A percentile compares a stretch with the other conserved stretches of the same genome.
phyloP scores from a whole-genome alignment of 352 stramenopile species.

The Thalassiosira livingstoniorum region DNA sequence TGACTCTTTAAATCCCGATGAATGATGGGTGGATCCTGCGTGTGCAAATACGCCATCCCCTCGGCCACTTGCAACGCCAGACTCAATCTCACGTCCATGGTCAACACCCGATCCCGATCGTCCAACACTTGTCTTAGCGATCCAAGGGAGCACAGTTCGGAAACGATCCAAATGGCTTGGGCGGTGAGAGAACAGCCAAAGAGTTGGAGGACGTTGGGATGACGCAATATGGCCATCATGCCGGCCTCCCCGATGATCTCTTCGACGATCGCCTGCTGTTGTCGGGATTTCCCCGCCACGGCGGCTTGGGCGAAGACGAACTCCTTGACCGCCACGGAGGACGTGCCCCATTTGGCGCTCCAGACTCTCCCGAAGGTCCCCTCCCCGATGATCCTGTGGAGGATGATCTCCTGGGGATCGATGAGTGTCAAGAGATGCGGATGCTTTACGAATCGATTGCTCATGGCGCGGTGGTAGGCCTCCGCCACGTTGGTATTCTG shows the following conservation, averaged over 20 bases:
- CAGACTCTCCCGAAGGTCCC: slow-evolving; percentile 89
- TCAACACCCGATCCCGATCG: slow-evolving; percentile 75
- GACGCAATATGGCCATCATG: slow-evolving; percentile 89
- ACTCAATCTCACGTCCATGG: slow-evolving; percentile 68
- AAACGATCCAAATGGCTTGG: slow-evolving; percentile 90
- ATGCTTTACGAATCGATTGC: slow-evolving; percentile 83
- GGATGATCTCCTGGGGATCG: slow-evolving; percentile 85
- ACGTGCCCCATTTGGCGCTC: slow-evolving; percentile 87
- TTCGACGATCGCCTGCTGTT: slow-evolving; percentile 89
- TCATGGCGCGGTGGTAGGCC: slow-evolving; percentile 84
- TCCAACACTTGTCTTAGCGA: slow-evolving; percentile 87
- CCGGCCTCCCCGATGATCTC: slow-evolving; percentile 90
- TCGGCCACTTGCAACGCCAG: slow-evolving; percentile 87
- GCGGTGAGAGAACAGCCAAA: slow-evolving; percentile 89
- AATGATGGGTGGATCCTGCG: slow-evolving; percentile 88
- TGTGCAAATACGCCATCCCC: slow-evolving; percentile 89
- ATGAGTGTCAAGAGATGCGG: slow-evolving; percentile 86
- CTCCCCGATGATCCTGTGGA: slow-evolving; percentile 88
- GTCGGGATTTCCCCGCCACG: slow-evolving; percentile 87
- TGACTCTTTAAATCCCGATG: slow-evolving; percentile 89
- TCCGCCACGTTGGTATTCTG: slow-evolving; percentile 83
- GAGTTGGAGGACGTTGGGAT: slow-evolving; percentile 88
- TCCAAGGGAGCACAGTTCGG: slow-evolving; percentile 87
- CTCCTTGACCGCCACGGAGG: slow-evolving; percentile 89
- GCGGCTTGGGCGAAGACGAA: slow-evolving; percentile 90